Percentiles rank a stretch among this genome's conserved stretches.
These are phyloP conservation scores for Colletotrichum euphorbiae DNA, from an alignment of 2,329 filamentous ascomycete genomes.

Conservation along the genomic window DNA sequence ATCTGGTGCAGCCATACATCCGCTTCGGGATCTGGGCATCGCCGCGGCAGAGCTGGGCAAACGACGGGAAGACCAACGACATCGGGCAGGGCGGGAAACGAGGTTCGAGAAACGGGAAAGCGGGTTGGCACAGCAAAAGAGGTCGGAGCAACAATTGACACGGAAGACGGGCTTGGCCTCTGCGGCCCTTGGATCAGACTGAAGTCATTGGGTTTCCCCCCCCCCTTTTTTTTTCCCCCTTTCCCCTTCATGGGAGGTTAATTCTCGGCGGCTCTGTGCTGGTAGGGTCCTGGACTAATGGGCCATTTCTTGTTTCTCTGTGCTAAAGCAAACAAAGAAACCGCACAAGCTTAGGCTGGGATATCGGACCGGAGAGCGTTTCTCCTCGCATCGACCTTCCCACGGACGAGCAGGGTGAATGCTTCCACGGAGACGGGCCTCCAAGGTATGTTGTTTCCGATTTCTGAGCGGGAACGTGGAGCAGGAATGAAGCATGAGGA, in stretches of 20 bases:
- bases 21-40: constrained; percentile 29
- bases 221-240: too few species aligned
- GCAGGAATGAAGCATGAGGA: too few species aligned
- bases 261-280: constrained; percentile 17
- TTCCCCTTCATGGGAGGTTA: background rate
- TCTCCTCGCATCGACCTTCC: constrained; percentile 27
- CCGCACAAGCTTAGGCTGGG: background rate
- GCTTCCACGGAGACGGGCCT: background rate
- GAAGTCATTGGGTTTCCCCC: background rate
- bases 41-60: constrained; percentile 17
- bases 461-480: background rate
- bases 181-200: constrained; percentile 23
- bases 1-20: background rate
- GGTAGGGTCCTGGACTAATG: too few species aligned
- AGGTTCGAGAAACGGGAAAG: background rate
- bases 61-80: too few species aligned
- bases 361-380: constrained; percentile 8
- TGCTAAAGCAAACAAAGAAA: background rate
- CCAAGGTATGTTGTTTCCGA: constrained; percentile 24
- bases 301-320: background rate
- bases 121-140: background rate
- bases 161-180: constrained; percentile 27
- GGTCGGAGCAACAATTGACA: background rate
- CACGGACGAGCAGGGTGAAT: constrained; percentile 22
- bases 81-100: background rate